Base-by-base conservation (phyloP, 345 rosid genomes). In the Eucalyptus pauciflora region DNA sequence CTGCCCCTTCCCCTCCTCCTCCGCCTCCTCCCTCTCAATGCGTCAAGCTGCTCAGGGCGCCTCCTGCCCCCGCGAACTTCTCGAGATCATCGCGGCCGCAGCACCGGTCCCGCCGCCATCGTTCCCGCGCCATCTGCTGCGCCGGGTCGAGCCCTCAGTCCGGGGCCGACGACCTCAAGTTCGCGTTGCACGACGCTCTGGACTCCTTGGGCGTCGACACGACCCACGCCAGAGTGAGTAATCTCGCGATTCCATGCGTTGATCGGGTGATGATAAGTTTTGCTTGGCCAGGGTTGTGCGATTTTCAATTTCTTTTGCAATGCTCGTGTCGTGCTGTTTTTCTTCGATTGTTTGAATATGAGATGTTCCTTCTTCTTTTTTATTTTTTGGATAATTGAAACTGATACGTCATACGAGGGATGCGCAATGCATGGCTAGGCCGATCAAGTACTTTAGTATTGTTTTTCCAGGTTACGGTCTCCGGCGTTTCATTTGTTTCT, bases 161-260 rank as follows among this genome's bases (percentile, higher is more conserved):
- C 85, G 60, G 25, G 2, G 85, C 89, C 46, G 31, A 86, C 64
- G 92, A 89, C 51, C 90, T 89, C 90, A 88, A 92, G 85, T 91
- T 92, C 10, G 87, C 54, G 64, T 54, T 94, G 67, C 94, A 92
- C 86, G 93, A 91, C 46, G 94, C 92, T n/a, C 64, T 94, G 89
- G 93, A 94, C 81, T 88, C 91, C 69, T 67, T 81, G 41, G 93
- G 93, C 85, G 85, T 89, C 85, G 91, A 92, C 88, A 89, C 94
- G n/a, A 27, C 91, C 29, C 92, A 89, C 71, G 93, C 95, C 48
- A 92, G 93, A 76, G 95, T 92, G 88, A 49, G 41, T 86, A 17
- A 18, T 76, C 48, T 76, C 48, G 14, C 29, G 29, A 76, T 41
- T 41, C 48, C 2, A 13, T 76, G 85, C 29, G 85, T 41, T 22